Evolutionary conservation across 2,329 filamentous ascomycete species (phyloP).

Genomic region (Tympanopsis confertula): DNA sequence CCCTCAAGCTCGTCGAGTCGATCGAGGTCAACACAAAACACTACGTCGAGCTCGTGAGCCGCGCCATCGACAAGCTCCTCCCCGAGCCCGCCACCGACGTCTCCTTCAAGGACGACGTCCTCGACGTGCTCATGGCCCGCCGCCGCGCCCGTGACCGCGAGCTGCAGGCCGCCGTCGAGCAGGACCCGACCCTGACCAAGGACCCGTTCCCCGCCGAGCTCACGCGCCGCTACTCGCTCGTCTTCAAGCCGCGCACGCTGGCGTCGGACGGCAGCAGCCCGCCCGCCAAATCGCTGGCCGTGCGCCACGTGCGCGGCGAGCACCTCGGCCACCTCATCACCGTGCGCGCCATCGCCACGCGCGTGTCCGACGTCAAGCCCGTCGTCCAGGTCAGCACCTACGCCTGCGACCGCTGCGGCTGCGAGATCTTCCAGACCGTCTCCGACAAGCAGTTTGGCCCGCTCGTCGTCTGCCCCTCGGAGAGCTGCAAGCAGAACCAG

Average conservation of each 20-base stretch:
- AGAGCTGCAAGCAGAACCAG: conserved; percentile 83
- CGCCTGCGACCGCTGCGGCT: conserved; percentile 90
- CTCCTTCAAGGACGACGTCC: conserved; percentile 91
- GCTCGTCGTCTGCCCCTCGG: conserved; percentile 73
- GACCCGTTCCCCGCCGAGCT: conserved; percentile 84
- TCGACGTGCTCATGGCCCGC: conserved; percentile 93
- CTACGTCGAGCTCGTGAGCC: conserved; percentile 83
- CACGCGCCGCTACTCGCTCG: conserved; percentile 85
- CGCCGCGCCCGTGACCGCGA: conserved; percentile 76
- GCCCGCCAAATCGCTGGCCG: conserved; percentile 45
- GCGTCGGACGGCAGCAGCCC: conserved; percentile 53
- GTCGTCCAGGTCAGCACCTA: conserved; percentile 97
- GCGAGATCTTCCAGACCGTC: conserved; percentile 94
- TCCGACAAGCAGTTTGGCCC: conserved; percentile 84
- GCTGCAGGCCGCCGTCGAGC: conserved; percentile 54
- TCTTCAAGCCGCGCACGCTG: conserved; percentile 83
- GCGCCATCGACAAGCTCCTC: conserved; percentile 78
- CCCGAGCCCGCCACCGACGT: conserved; percentile 68
- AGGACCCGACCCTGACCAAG: conserved; percentile 53
- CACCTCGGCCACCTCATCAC: conserved; percentile 90
- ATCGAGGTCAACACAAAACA: conserved; percentile 88
- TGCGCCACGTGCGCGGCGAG: conserved; percentile 83
- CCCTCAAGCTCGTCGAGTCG: conserved; percentile 65
- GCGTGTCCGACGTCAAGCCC: conserved; percentile 95
- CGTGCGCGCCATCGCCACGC: conserved; percentile 81